These are phyloP conservation scores for Parietaria judaica DNA, from an alignment of 306 rosid species.

Conservation along the genomic window DNA sequence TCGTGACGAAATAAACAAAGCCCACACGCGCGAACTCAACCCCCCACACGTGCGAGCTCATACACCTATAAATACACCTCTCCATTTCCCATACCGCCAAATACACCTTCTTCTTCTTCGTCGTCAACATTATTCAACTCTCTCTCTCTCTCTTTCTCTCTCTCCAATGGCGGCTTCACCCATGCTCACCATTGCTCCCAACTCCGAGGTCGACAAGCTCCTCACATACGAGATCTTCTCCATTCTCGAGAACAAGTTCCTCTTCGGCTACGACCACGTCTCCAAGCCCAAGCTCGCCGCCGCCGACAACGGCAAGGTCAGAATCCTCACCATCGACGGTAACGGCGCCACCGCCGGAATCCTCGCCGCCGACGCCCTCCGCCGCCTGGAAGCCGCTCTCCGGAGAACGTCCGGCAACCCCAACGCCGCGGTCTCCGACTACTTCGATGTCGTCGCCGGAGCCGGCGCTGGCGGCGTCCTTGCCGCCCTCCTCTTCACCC, in stretches of 20 bases:
- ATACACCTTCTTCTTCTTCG: constrained; percentile 23
- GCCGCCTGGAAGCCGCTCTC: constrained; percentile 55
- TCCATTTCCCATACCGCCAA: constrained; percentile 4
- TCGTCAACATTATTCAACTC: neutral
- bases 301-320: constrained; percentile 44
- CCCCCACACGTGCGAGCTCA: constrained; percentile 1
- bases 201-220: constrained; percentile 56
- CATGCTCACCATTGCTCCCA: constrained; percentile 26
- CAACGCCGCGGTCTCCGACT: constrained; percentile 42
- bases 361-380: constrained; percentile 69
- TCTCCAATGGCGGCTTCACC: constrained; percentile 61
- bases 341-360: constrained; percentile 77
- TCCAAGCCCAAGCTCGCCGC: neutral
- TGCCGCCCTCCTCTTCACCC: constrained; percentile 66
- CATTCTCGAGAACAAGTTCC: constrained; percentile 71
- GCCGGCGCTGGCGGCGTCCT: constrained; percentile 76
- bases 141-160: constrained; percentile 4
- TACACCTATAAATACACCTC: constrained; percentile 12
- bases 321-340: constrained; percentile 79
- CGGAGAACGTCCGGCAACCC: constrained; percentile 50
- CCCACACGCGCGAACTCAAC: neutral
- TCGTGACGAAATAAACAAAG: neutral
- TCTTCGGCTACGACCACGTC: constrained; percentile 48
- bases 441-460: constrained; percentile 81
- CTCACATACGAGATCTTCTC: constrained; percentile 90